phyloP scores from a whole-genome alignment of 108 stramenopile genomes.

The Skeletonema potamos region DNA sequence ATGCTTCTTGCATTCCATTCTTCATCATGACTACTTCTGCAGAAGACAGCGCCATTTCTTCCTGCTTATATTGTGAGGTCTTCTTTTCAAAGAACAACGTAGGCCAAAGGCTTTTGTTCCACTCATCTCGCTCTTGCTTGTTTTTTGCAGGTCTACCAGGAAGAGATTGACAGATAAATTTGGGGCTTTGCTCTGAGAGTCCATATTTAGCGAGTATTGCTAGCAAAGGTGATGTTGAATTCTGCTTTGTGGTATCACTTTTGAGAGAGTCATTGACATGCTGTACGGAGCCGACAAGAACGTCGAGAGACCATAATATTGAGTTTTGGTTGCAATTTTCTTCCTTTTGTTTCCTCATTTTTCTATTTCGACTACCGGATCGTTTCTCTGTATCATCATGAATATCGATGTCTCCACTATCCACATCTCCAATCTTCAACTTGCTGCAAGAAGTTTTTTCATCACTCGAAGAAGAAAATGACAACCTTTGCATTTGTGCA shows the following conservation, averaged over 20 bases:
- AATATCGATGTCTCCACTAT: background rate
- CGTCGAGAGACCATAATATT: conserved; percentile 24
- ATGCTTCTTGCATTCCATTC: conserved; percentile 34
- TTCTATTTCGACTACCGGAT: background rate
- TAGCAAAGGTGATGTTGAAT: background rate
- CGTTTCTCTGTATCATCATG: background rate
- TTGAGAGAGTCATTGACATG: conserved; percentile 12
- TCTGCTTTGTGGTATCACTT: background rate
- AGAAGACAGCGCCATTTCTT: conserved; percentile 41
- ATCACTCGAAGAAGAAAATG: background rate
- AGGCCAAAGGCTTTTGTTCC: conserved; percentile 61
- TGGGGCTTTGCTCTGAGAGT: conserved; percentile 3
- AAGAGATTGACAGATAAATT: conserved; percentile 25
- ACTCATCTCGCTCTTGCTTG: conserved; percentile 57
- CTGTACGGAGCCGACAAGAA: conserved; percentile 25
- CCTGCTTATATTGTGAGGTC: conserved; percentile 51
- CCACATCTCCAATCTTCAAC: background rate
- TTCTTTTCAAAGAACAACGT: conserved; percentile 63
- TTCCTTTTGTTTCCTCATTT: background rate
- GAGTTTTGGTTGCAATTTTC: background rate
- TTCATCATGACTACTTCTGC: conserved; percentile 44
- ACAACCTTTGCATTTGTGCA: background rate
- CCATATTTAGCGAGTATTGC: conserved; percentile 34
- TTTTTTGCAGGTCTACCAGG: conserved; percentile 64
- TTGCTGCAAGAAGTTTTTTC: background rate